A percentile compares a stretch with the other conserved stretches of the same genome.
Conservation (phyloP, 345 rosid species). For the Salix purpurea region DNA sequence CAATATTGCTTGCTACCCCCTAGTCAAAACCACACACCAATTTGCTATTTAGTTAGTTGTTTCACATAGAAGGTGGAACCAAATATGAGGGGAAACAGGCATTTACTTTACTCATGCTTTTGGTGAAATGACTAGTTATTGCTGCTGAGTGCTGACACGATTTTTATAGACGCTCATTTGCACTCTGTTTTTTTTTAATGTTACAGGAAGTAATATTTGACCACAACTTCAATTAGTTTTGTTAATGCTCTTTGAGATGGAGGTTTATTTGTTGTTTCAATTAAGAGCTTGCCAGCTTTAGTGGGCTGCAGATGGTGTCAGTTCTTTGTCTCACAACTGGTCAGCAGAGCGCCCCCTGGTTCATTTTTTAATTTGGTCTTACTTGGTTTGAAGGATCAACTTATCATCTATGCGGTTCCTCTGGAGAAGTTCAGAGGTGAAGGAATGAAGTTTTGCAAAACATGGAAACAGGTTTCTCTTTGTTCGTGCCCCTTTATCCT, state of each 20-base stretch:
- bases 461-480: background rate
- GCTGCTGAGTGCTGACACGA: background rate
- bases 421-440: background rate
- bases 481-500: slow-evolving; percentile 2
- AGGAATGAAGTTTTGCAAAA: slow-evolving; percentile 2
- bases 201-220: slow-evolving; percentile 20
- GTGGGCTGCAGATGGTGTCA: slow-evolving; percentile 15
- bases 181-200: background rate
- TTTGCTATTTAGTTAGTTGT: background rate
- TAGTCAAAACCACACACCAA: background rate
- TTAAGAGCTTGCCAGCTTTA: slow-evolving; percentile 7
- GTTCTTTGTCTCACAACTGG: slow-evolving; percentile 7
- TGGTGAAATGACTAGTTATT: background rate
- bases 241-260: slow-evolving; percentile 8
- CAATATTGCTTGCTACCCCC: background rate
- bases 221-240: slow-evolving; percentile 10
- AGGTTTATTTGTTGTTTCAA: background rate
- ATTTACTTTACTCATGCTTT: background rate
- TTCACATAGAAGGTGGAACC: background rate
- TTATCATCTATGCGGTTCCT: slow-evolving; percentile 8
- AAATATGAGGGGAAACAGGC: background rate
- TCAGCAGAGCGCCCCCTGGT: slow-evolving; percentile 13
- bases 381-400: slow-evolving; percentile 22
- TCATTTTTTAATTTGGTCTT: slow-evolving; percentile 15
- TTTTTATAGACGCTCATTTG: background rate